Conservation (phyloP, 139 green algal species). For the Ettlia oleoabundans region DNA sequence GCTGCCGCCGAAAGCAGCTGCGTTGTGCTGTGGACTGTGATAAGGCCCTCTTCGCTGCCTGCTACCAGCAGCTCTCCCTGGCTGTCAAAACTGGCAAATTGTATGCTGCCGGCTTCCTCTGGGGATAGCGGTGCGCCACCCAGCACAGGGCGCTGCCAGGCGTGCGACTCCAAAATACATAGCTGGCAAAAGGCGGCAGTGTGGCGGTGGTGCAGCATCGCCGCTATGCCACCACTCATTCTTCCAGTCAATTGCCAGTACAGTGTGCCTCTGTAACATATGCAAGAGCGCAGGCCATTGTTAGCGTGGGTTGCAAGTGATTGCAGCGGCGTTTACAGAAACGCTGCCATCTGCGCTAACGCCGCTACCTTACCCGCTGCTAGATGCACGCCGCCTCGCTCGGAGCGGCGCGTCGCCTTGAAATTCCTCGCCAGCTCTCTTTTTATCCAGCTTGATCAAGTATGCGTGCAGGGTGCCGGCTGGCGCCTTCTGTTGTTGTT, state of each 20-base stretch:
- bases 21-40: conserved; percentile 31
- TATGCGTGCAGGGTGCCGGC: background rate
- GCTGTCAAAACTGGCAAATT: conserved; percentile 29
- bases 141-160: conserved; percentile 23
- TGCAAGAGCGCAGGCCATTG: too few relatives aligned
- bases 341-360: too few relatives aligned
- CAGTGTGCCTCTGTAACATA: background rate
- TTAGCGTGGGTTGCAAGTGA: too few relatives aligned
- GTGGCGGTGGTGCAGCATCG: background rate
- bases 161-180: background rate
- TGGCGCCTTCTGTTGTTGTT: background rate
- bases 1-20: background rate
- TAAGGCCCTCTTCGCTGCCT: conserved; percentile 17
- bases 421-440: too few relatives aligned
- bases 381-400: too few relatives aligned
- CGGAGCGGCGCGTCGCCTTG: background rate
- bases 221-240: background rate
- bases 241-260: conserved; percentile 6
- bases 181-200: background rate
- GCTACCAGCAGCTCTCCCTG: conserved; percentile 40
- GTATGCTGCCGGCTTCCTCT: background rate
- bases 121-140: conserved; percentile 9
- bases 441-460: background rate
- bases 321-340: too few relatives aligned
- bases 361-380: too few relatives aligned